These are phyloP conservation scores for Sphagnum tenellum DNA, from an alignment of 225 moss, liverwort and hornwort genomes.

Conservation along the genomic window DNA sequence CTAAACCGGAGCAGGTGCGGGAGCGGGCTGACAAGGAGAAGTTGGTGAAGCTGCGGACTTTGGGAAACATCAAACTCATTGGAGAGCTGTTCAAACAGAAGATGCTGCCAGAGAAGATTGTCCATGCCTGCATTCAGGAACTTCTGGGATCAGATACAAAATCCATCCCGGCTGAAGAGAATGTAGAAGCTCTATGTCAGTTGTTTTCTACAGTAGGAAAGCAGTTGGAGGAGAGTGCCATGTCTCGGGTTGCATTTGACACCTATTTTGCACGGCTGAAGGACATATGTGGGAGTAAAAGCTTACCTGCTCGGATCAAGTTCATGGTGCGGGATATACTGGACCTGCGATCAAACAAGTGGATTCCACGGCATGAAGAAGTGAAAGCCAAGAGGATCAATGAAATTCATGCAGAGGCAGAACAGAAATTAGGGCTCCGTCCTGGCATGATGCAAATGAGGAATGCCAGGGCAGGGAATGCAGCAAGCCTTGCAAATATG, in stretches of 20 bases:
- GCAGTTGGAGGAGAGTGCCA: constrained; percentile 41
- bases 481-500: not conserved
- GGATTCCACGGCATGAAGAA: constrained; percentile 54
- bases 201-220: constrained; percentile 56
- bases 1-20: constrained; percentile 35
- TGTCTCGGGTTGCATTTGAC: constrained; percentile 26
- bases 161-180: constrained; percentile 53
- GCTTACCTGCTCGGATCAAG: constrained; percentile 35
- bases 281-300: constrained; percentile 14
- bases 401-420: constrained; percentile 59
- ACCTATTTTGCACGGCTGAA: constrained; percentile 35
- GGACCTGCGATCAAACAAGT: constrained; percentile 43
- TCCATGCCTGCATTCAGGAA: constrained; percentile 54
- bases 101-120: constrained; percentile 58
- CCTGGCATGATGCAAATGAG: constrained; percentile 38
- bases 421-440: constrained; percentile 53
- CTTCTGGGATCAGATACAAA: constrained; percentile 43
- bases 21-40: constrained; percentile 35
- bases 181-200: constrained; percentile 65
- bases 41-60: constrained; percentile 42
- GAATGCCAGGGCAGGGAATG: constrained; percentile 25
- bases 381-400: constrained; percentile 55
- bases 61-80: constrained; percentile 50
- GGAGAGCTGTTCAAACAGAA: constrained; percentile 73
- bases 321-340: constrained; percentile 60